Base-by-base conservation (phyloP, 108 stramenopile genomes). In the Fragilaria radians region DNA sequence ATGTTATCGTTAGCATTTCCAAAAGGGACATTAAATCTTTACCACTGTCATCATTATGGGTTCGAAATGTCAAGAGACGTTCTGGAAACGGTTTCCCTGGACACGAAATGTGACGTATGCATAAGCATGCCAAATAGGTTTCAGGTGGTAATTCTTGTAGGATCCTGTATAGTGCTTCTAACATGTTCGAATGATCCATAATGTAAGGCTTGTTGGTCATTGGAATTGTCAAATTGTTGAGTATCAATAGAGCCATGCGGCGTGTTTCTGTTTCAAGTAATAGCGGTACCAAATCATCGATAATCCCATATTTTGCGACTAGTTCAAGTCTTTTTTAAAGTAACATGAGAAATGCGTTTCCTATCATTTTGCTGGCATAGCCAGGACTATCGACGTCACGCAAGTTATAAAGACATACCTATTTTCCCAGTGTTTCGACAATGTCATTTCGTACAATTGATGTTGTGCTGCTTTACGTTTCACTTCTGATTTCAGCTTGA, bases 251-350 rank as follows among this genome's bases (percentile, higher is more conserved):
- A 42, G 36, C 36, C 36, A 42, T 42, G 7, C 36, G 7, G 14
- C 36, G 36, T 11, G 36, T 42, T 42, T 42, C 36, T 7, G 11
- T 7, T 14, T 42, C 11, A 42, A 7, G 14, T 14, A 42, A 14
- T 11, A 42, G 36, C 36, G 7, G 36, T 42, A 14, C 36, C 11
- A 42, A 14, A 7, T 7, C 14, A 14, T 42, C 36, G 36, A 42
- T 7, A 42, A 42, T 42, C 36, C 14, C 36, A 14, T 42, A 42
- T 14, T 42, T 42, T 7, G 36, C 7, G 14, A 42, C 36, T 11
- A 42, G 36, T 42, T 42, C 36, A 14, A 42, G 36, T 42, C 36
- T 42, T n/a, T n/a, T n/a, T n/a, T n/a, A n/a, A n/a, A n/a, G n/a
- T n/a, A n/a, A n/a, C n/a, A n/a, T n/a, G n/a, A n/a, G n/a, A n/a